phyloP scores from a whole-genome alignment of 768 basidiomycete genomes.

The Leccinum rimulosum region DNA sequence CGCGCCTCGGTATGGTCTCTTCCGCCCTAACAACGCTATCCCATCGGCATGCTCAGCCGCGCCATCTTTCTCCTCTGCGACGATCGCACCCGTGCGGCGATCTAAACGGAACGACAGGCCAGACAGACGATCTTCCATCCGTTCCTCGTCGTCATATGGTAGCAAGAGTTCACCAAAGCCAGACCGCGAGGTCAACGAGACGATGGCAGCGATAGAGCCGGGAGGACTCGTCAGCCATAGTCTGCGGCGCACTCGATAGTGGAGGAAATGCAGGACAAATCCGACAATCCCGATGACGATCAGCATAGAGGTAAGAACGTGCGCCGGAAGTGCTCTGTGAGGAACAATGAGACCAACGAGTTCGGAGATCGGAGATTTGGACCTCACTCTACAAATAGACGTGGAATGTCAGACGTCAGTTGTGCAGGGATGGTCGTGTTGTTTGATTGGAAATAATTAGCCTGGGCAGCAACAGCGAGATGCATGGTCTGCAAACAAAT shows the following conservation, averaged over 20 bases:
- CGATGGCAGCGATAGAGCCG: slow-evolving; percentile 55
- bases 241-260: slow-evolving; percentile 44
- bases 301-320: slow-evolving; percentile 47
- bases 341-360: slow-evolving; percentile 1
- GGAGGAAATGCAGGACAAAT: slow-evolving; percentile 45
- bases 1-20: slow-evolving; percentile 4
- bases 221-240: slow-evolving; percentile 54
- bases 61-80: slow-evolving; percentile 47
- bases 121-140: slow-evolving; percentile 46
- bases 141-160: slow-evolving; percentile 51
- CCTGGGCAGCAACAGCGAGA: slow-evolving; percentile 54
- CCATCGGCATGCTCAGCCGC: slow-evolving; percentile 8
- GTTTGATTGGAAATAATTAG: slow-evolving; percentile 52
- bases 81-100: slow-evolving; percentile 56
- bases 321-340: slow-evolving; percentile 50
- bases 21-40: slow-evolving; percentile 14
- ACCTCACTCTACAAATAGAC: slow-evolving; percentile 59
- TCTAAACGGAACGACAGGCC: slow-evolving; percentile 57
- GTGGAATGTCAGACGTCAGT: slow-evolving; percentile 41
- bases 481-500: slow-evolving; percentile 47
- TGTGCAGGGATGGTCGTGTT: slow-evolving; percentile 39
- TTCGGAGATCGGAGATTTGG: not conserved
- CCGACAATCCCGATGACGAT: slow-evolving; percentile 49
- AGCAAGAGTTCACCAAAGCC: slow-evolving; percentile 61
- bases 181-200: slow-evolving; percentile 56